A percentile compares a stretch with the other conserved stretches of the same genome.
Conservation (phyloP, 2,329 filamentous ascomycete genomes). For the Pseudopithomyces chartarum region DNA sequence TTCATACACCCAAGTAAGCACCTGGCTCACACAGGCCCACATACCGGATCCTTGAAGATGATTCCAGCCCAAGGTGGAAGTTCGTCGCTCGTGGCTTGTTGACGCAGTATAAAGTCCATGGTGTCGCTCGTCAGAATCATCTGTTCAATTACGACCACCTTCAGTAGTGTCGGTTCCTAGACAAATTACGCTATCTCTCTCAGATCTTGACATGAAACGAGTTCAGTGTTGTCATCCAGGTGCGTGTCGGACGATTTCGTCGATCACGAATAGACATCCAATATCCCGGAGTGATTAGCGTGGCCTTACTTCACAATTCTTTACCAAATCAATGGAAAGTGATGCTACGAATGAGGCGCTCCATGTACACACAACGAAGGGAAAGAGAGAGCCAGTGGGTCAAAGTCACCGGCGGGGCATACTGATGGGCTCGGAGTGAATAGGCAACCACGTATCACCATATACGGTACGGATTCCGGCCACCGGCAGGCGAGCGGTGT, state of each 20-base stretch:
- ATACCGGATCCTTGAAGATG: conserved; percentile 19
- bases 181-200: background rate
- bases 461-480: background rate
- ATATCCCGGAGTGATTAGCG: too few species aligned
- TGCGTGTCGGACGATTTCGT: background rate
- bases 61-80: conserved; percentile 33
- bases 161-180: background rate
- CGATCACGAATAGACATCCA: background rate
- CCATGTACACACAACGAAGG: background rate
- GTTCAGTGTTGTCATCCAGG: background rate
- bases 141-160: background rate
- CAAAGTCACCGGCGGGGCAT: background rate
- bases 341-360: conserved; percentile 6
- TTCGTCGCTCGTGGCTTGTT: conserved; percentile 23
- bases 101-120: conserved; percentile 24
- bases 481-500: conserved; percentile 12
- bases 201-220: background rate
- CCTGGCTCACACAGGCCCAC: background rate
- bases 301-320: background rate
- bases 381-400: conserved; percentile 6
- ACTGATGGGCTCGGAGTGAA: background rate
- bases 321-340: background rate
- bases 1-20: background rate
- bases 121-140: background rate
- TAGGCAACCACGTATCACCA: conserved; percentile 9